Percentiles rank a stretch among this genome's conserved stretches.
Evolutionary conservation across 352 stramenopile species (phyloP).

Genomic region (Phytophthora fragariaefolia): DNA sequence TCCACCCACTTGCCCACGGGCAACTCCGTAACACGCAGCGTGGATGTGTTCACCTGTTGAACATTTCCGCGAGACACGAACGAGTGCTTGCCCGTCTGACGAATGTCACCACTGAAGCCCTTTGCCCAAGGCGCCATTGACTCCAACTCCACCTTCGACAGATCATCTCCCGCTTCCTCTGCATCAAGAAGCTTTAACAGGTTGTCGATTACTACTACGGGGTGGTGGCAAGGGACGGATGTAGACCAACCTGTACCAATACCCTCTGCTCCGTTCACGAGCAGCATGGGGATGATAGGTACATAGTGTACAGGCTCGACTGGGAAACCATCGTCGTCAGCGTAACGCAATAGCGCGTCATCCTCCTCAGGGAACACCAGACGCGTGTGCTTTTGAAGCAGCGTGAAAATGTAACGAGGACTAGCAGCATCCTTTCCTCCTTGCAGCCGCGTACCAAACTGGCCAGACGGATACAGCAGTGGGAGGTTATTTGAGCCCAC

Average conservation of each 20-base stretch:
- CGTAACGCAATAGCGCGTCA: constrained; percentile 96
- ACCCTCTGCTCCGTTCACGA: constrained; percentile 98
- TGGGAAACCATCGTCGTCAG: constrained; percentile 97
- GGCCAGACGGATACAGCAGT: constrained; percentile 96
- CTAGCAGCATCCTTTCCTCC: constrained; percentile 98
- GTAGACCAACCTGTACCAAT: constrained; percentile 99
- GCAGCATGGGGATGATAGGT: constrained; percentile 95
- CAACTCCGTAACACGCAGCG: constrained; percentile 96
- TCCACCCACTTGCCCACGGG: constrained; percentile 98
- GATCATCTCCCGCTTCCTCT: constrained; percentile 52
- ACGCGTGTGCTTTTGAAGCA: constrained; percentile 95
- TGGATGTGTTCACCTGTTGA: constrained; percentile 90
- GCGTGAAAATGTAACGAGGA: constrained; percentile 99
- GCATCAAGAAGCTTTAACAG: constrained; percentile 84
- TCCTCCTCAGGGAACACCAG: constrained; percentile 98
- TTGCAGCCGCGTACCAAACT: constrained; percentile 99
- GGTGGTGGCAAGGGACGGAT: constrained; percentile 95
- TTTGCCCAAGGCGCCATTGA: constrained; percentile 95
- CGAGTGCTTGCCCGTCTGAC: constrained; percentile 62
- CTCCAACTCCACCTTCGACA: constrained; percentile 39
- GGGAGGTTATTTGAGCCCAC: constrained; percentile 99
- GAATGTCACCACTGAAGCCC: constrained; percentile 95
- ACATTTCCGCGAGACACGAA: constrained; percentile 82
- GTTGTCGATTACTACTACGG: constrained; percentile 96
- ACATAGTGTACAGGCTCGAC: constrained; percentile 99